Base-by-base conservation (phyloP, 208 protist species). In the Crithidia bombi region DNA sequence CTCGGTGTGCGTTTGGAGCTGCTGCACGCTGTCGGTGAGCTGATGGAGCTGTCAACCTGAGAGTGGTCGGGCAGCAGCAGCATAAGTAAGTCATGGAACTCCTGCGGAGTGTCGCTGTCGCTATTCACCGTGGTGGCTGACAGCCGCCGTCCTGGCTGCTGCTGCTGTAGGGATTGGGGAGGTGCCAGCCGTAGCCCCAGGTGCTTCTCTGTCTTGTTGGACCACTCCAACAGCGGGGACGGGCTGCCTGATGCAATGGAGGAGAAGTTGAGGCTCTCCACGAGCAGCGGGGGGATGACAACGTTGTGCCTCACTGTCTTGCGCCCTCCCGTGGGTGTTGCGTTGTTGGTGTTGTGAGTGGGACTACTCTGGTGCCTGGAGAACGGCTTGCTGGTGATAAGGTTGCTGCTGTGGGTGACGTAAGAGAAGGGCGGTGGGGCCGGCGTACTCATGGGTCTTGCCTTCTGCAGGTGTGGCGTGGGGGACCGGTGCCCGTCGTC, bases 121-220 rank as follows among this genome's bases (percentile, higher is more conserved):
- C 52, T 41, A 17, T 43, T 25, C 17, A 9, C 49, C 5, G 44
- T 65, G 47, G 30, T 14, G 14, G 25, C 35, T 12, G 57, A 65
- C 6, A 32, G 32, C 9, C 30, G 56, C 25, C 38, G 38, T 21
- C 21, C 14, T 26, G 12, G 57, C 35, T 30, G 35, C 41, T 25
- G 39, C 36, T 47, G 57, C 51, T 32, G 35, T 26, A 28, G 41
- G 23, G 36, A 32, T 21, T 30, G 17, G 11, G 32, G 32, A 17
- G 49, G 52, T 25, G 67, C 39, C 32, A 36, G 30, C 23, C 26
- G 12, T 21, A 39, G 56, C 23, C 44, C 35, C 36, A 2, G 47
- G 47, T 62, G 19, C 61, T 63, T 61, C 69, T 32, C 36, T 11
- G 61, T 63, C n/a, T 55, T 62, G 51, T 68, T 63, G 0, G 59